phyloP scores from a whole-genome alignment of 306 rosid species.

The Argentina anserina region DNA sequence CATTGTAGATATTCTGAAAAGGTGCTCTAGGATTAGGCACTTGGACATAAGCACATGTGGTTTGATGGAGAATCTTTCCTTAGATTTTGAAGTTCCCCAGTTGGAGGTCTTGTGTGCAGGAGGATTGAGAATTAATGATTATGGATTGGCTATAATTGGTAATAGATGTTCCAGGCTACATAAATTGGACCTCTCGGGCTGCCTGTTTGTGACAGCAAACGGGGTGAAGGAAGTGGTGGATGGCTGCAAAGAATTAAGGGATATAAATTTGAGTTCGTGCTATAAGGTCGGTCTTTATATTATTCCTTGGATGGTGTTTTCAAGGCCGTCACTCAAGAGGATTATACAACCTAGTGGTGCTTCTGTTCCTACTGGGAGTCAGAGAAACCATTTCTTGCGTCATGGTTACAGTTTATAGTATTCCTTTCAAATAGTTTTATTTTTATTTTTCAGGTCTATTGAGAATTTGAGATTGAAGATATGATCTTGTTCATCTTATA shows the following conservation, averaged over 20 bases:
- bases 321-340: constrained; percentile 55
- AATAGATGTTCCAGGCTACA: constrained; percentile 41
- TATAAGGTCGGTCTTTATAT: constrained; percentile 28
- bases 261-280: constrained; percentile 55
- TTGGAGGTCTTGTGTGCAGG: constrained; percentile 43
- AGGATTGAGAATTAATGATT: constrained; percentile 42
- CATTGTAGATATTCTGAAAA: constrained; percentile 35
- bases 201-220: constrained; percentile 44
- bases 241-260: constrained; percentile 52
- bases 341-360: constrained; percentile 35
- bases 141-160: constrained; percentile 46
- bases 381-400: constrained; percentile 33
- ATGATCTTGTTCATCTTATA: background rate
- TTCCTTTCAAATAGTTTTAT: background rate
- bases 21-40: constrained; percentile 43
- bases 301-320: constrained; percentile 39
- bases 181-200: constrained; percentile 38
- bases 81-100: constrained; percentile 43
- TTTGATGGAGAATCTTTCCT: constrained; percentile 22
- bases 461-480: background rate
- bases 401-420: constrained; percentile 34
- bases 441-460: background rate
- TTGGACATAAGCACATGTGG: constrained; percentile 29
- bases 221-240: constrained; percentile 55
- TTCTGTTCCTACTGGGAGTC: constrained; percentile 27